These are phyloP conservation scores for Pyropia haitanensis DNA, from an alignment of 23 red algal genomes.

Conservation along the genomic window DNA sequence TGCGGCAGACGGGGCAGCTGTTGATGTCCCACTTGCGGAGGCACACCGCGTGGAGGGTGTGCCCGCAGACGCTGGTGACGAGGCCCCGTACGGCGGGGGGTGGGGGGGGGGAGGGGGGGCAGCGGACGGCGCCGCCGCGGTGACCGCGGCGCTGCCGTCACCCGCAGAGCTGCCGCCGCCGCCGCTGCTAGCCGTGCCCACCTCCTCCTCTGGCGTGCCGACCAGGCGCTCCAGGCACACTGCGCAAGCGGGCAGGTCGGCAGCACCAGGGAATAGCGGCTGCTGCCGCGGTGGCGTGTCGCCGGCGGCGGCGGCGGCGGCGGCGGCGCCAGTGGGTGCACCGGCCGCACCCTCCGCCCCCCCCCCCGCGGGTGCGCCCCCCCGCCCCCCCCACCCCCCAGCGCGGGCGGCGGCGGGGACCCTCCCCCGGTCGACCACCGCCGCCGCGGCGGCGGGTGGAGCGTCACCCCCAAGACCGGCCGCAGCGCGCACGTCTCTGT, in stretches of 20 bases:
- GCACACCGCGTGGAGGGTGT: conserved; percentile 55
- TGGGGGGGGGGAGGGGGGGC: too few relatives aligned
- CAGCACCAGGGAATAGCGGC: background rate
- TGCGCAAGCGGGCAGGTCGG: conserved; percentile 7
- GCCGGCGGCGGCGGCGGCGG: conserved; percentile 1
- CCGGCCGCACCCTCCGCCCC: conserved; percentile 14
- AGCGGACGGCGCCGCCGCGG: too few relatives aligned
- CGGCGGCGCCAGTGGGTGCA: conserved; percentile 20
- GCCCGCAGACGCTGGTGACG: conserved; percentile 65
- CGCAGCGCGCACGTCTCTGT: conserved; percentile 31
- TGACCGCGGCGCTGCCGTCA: background rate
- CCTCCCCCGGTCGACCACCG: too few relatives aligned
- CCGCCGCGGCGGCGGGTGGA: conserved; percentile 7
- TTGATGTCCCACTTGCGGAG: conserved; percentile 53
- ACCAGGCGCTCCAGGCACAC: conserved; percentile 54
- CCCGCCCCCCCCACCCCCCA: background rate
- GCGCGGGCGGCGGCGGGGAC: too few relatives aligned
- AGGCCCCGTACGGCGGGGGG: conserved; percentile 2
- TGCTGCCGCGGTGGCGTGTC: background rate
- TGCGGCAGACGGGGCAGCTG: conserved; percentile 60
- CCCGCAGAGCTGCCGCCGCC: too few relatives aligned
- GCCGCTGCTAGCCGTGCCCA: too few relatives aligned
- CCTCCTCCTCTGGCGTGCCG: background rate
- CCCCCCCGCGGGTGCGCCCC: background rate
- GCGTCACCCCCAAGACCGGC: conserved; percentile 8